Evolutionary conservation across 164 flowering plant genomes (phyloP).

Genomic region (Nymphaea colorata): DNA sequence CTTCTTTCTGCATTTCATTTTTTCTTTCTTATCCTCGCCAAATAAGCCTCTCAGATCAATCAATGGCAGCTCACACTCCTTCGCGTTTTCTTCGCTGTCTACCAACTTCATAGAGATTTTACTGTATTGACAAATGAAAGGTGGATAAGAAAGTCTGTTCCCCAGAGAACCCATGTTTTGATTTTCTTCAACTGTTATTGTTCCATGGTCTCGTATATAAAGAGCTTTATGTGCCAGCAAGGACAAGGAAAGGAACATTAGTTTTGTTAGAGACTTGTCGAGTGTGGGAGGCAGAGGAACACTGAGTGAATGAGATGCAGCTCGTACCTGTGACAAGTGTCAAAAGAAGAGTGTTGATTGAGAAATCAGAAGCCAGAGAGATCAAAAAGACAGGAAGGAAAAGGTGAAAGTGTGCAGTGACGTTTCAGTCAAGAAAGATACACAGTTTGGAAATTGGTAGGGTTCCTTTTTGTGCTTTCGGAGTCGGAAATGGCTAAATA

Average conservation of each 20-base stretch:
- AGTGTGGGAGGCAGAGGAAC: not conserved
- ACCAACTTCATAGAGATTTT: not conserved
- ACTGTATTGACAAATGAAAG: not conserved
- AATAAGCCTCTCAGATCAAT: conserved; percentile 40
- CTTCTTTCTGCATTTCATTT: conserved; percentile 20
- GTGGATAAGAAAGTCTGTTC: not conserved
- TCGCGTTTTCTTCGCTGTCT: not conserved
- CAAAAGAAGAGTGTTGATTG: not conserved
- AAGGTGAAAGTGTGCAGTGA: not conserved
- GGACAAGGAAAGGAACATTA: not conserved
- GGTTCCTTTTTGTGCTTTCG: not conserved
- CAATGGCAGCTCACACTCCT: conserved; percentile 50
- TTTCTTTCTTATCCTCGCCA: conserved; percentile 12
- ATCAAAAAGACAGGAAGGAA: not conserved
- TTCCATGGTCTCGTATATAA: not conserved
- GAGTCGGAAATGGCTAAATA: not conserved
- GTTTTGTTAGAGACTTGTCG: too few relatives aligned
- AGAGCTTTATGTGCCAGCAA: not conserved
- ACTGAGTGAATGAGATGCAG: not conserved
- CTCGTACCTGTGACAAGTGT: not conserved
- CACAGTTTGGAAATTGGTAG: not conserved
- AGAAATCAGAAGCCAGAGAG: not conserved
- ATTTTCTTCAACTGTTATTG: too few relatives aligned
- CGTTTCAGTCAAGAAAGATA: not conserved
- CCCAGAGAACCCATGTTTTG: not conserved